Base-by-base conservation (phyloP, 1,139 yeast genomes). In the Sugiyamaella xylanicola region DNA sequence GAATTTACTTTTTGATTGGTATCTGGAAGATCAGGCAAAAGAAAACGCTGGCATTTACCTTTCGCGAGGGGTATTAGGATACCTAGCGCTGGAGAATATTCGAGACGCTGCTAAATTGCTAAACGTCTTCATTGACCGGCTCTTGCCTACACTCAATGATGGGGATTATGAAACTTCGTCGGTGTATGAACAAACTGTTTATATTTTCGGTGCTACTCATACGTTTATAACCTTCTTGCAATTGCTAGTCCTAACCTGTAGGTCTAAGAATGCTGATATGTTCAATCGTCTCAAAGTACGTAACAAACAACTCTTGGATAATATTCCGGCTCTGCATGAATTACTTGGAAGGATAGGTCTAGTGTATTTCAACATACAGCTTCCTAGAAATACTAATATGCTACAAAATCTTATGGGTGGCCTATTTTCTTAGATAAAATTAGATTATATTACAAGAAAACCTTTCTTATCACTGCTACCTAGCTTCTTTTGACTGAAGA, bases 361-460 rank as follows among this genome's bases (percentile, higher is more conserved):
- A 60, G 66, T 72, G 4, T 82, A 79, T 66, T 85, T 84, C 63
- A 87, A 86, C 13, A 81, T 85, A 45, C 72, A 80, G 16, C 76
- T 81, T 11, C 82, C 78, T 52, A 81, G 79, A 51, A 85, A 81
- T 56, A 78, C 78, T 16, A 89, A 90, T 67, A 77, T 88, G 76
- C 74, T 92, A 65, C 93, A 90, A 64, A 90, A 86, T 65, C 78
- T 92, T 76, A 88, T 92, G 96, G 85, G 95, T 20, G 90, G 91
- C 32, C 76, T 91, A 55, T 78, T 89, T 42, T 32, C 37, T 13
- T 32, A n/a, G 20, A 43, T 36, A 36, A 17, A 27, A 36, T 19
- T 21, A 8, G n/a, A n/a, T 4, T n/a, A n/a, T 11, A 3, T 3
- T 32, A 35, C 3, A 2, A 29, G n/a, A 7, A 9, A 8, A 36